phyloP scores from a whole-genome alignment of 495 filamentous ascomycete species.

The Xylaria intraflava region DNA sequence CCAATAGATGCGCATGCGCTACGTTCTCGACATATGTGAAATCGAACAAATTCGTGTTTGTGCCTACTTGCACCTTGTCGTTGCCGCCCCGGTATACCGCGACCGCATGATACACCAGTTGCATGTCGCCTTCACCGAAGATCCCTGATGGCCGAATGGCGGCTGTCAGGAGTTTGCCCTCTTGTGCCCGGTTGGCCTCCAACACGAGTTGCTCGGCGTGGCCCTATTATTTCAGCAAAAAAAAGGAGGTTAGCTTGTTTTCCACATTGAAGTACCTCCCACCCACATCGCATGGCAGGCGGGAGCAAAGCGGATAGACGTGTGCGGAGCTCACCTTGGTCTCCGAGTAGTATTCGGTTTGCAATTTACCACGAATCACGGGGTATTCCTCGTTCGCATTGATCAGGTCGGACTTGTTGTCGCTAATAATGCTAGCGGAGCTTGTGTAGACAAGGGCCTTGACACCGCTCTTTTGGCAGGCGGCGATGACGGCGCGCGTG shows the following conservation, averaged over 20 bases:
- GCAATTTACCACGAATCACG: slow-evolving; percentile 57
- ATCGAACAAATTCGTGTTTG: slow-evolving; percentile 83
- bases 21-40: slow-evolving; percentile 77
- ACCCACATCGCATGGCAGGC: neutral
- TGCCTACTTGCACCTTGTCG: slow-evolving; percentile 76
- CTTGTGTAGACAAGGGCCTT: slow-evolving; percentile 95
- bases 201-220: slow-evolving; percentile 81
- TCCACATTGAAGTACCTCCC: neutral
- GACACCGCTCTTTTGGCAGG: slow-evolving; percentile 65
- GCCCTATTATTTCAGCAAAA: slow-evolving; percentile 47
- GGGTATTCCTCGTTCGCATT: slow-evolving; percentile 89
- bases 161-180: slow-evolving; percentile 61
- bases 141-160: slow-evolving; percentile 85
- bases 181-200: slow-evolving; percentile 67
- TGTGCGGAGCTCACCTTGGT: slow-evolving; percentile 59
- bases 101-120: slow-evolving; percentile 56
- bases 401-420: slow-evolving; percentile 71
- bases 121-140: slow-evolving; percentile 80
- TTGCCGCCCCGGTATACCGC: slow-evolving; percentile 57
- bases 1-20: slow-evolving; percentile 66
- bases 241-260: neutral
- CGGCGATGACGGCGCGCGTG: slow-evolving; percentile 70
- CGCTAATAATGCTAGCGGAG: slow-evolving; percentile 79
- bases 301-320: too few species aligned
- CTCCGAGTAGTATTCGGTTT: slow-evolving; percentile 87